These are phyloP conservation scores for Colletotrichum abscissum DNA, from an alignment of 2,329 filamentous ascomycete genomes.

Conservation along the genomic window DNA sequence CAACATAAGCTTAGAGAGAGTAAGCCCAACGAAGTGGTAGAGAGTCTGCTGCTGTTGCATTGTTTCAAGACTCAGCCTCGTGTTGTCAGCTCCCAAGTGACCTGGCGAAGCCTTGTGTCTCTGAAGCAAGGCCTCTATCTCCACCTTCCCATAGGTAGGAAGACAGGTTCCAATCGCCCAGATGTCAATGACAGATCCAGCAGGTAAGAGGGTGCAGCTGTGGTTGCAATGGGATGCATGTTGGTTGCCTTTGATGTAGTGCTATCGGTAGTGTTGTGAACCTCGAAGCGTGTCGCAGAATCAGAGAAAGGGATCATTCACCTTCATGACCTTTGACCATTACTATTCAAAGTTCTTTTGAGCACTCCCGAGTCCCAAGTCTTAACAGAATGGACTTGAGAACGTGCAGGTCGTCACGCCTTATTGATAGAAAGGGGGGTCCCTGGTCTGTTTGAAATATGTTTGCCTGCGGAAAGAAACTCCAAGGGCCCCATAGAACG, in stretches of 20 bases:
- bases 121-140: background rate
- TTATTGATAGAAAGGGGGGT: slow-evolving; percentile 17
- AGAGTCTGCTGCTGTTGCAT: background rate
- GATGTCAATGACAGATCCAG: background rate
- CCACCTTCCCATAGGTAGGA: background rate
- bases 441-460: slow-evolving; percentile 7
- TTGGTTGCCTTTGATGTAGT: background rate
- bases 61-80: background rate
- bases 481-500: background rate
- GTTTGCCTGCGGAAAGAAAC: background rate
- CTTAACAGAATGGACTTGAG: slow-evolving; percentile 1
- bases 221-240: slow-evolving; percentile 1
- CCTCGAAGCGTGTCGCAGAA: background rate
- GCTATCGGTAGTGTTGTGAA: background rate
- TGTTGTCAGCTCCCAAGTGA: background rate
- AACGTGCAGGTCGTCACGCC: background rate
- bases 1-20: background rate
- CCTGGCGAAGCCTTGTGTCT: background rate
- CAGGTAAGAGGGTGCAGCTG: background rate
- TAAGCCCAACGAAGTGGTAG: background rate
- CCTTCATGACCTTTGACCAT: background rate
- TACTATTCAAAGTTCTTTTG: background rate
- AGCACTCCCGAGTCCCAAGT: background rate
- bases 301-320: background rate
- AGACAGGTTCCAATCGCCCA: background rate